Conservation (phyloP, 768 basidiomycete species). For the Aureoboletus auriporus region DNA sequence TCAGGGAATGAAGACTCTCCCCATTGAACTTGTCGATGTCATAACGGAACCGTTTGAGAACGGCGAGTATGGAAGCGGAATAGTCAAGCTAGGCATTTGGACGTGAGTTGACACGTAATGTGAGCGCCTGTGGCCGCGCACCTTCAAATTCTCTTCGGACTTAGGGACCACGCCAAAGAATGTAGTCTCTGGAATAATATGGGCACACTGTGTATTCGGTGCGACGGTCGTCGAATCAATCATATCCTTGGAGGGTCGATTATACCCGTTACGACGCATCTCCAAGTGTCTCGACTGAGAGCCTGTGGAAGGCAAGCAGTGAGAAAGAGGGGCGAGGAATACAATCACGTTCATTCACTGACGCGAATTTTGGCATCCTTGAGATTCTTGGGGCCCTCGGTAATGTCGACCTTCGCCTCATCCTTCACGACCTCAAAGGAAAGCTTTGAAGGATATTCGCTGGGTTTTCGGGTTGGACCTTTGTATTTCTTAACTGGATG, state of each 20-base stretch:
- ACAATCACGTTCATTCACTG: neutral
- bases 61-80: neutral
- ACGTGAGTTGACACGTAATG: neutral
- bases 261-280: slow-evolving; percentile 30
- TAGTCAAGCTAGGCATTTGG: slow-evolving; percentile 3
- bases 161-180: neutral
- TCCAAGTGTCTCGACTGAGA: slow-evolving; percentile 33
- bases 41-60: slow-evolving; percentile 4
- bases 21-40: slow-evolving; percentile 2
- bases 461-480: slow-evolving; percentile 16
- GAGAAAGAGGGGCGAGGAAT: neutral
- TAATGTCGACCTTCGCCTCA: neutral
- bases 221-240: neutral
- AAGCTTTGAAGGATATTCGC: slow-evolving; percentile 6
- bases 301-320: slow-evolving; percentile 21
- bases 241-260: slow-evolving; percentile 13
- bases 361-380: slow-evolving; percentile 2
- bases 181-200: slow-evolving; percentile 6
- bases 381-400: neutral
- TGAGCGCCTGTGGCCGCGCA: neutral
- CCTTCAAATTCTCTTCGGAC: neutral
- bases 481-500: slow-evolving; percentile 11
- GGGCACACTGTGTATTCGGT: neutral
- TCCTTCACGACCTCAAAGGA: slow-evolving; percentile 14
- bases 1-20: slow-evolving; percentile 6